Evolutionary conservation across 164 flowering plant species (phyloP).

Genomic region (Pachysandra terminalis): DNA sequence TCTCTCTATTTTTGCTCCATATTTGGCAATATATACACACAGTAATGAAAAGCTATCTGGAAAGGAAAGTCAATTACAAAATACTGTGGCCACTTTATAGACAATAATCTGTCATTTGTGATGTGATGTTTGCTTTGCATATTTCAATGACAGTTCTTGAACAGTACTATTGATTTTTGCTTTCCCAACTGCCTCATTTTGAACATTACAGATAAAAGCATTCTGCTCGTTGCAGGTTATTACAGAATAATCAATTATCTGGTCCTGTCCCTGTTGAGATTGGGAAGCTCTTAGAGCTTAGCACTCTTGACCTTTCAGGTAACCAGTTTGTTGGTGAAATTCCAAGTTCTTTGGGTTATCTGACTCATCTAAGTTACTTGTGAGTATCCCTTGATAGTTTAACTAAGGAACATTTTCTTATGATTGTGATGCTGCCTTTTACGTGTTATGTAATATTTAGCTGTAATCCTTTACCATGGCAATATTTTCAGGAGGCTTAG

Average conservation of each 20-base stretch:
- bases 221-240: constrained; percentile 42
- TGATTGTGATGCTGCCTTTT: not conserved
- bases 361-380: constrained; percentile 76
- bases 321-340: constrained; percentile 80
- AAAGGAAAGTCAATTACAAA: too few species aligned
- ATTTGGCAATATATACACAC: too few species aligned
- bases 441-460: not conserved
- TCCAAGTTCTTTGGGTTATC: constrained; percentile 74
- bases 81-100: too few species aligned
- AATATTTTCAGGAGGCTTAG: constrained; percentile 70
- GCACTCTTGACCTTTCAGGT: constrained; percentile 80
- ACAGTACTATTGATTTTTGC: too few species aligned
- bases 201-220: too few species aligned
- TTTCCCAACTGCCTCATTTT: too few species aligned
- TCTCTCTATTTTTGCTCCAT: too few species aligned
- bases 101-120: too few species aligned
- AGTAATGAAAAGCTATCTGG: too few species aligned
- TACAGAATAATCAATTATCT: constrained; percentile 76
- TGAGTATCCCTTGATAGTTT: constrained; percentile 34
- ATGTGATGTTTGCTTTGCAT: too few species aligned
- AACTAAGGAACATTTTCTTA: not conserved
- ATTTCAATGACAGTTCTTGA: too few species aligned
- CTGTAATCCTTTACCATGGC: constrained; percentile 13
- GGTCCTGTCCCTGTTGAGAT: constrained; percentile 79
- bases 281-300: constrained; percentile 74